These are phyloP conservation scores for Colletotrichum somersetense DNA, from an alignment of 2,329 filamentous ascomycete species.

Conservation along the genomic window DNA sequence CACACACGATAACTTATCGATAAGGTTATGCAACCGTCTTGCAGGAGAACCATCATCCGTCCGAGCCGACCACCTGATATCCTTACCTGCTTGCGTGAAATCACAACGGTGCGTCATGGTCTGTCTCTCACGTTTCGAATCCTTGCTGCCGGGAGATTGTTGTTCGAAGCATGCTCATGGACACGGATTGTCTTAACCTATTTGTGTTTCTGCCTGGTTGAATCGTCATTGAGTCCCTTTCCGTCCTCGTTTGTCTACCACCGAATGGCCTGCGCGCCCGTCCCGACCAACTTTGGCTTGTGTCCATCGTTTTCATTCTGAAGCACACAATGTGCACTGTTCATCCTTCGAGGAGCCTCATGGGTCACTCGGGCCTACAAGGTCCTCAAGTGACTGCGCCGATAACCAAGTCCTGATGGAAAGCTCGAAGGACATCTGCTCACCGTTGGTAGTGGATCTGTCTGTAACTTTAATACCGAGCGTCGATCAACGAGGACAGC, in stretches of 20 bases:
- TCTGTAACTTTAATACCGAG: neutral
- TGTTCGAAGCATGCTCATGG: neutral
- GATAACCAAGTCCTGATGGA: neutral
- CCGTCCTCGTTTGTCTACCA: too few relatives aligned
- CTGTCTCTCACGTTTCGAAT: neutral
- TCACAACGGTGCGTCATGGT: conserved; percentile 11
- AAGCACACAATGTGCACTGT: neutral
- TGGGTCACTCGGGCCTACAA: conserved; percentile 1
- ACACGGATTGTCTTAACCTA: neutral
- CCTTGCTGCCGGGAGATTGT: neutral
- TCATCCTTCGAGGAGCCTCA: neutral
- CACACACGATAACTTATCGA: conserved; percentile 35
- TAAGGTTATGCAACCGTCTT: conserved; percentile 17
- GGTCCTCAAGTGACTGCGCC: neutral
- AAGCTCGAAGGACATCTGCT: neutral
- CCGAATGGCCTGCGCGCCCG: neutral
- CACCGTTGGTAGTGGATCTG: neutral
- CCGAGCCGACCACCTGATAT: neutral
- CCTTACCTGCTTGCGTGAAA: neutral
- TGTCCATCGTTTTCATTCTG: neutral
- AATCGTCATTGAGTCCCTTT: neutral
- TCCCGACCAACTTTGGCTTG: neutral
- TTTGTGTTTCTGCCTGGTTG: neutral
- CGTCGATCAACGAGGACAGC: neutral
- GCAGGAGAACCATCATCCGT: neutral